phyloP scores from a whole-genome alignment of 2,329 filamentous ascomycete genomes.

The Fonsecaea nubica region DNA sequence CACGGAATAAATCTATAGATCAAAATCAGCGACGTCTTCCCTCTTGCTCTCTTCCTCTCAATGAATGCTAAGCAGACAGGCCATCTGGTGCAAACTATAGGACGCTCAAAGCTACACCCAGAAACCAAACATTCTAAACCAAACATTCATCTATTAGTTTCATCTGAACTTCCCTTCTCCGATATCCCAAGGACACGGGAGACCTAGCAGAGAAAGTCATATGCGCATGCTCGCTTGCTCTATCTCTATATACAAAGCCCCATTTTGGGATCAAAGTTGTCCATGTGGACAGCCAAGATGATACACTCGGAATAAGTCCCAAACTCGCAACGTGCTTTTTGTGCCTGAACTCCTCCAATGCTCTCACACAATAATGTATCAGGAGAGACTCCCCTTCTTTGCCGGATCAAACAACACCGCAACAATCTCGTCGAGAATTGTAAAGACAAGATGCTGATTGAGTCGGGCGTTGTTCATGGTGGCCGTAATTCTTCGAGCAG shows the following conservation, averaged over 20 bases:
- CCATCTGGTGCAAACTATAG: no score
- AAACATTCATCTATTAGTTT: neutral
- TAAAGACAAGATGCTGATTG: slow-evolving; percentile 77
- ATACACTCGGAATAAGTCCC: neutral
- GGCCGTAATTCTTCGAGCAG: slow-evolving; percentile 85
- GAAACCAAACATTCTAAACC: no score
- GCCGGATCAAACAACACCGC: slow-evolving; percentile 64
- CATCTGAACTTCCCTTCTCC: neutral
- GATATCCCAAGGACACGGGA: neutral
- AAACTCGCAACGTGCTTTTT: neutral
- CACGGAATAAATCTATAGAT: no score
- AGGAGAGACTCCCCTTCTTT: slow-evolving; percentile 20
- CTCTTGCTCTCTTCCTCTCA: neutral
- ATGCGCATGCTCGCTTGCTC: neutral
- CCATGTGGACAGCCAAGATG: neutral
- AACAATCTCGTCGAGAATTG: slow-evolving; percentile 73
- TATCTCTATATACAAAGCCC: slow-evolving; percentile 2
- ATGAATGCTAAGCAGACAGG: neutral
- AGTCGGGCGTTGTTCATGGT: slow-evolving; percentile 88
- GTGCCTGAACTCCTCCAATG: neutral
- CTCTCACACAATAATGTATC: neutral
- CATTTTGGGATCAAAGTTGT: neutral
- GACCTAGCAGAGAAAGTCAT: neutral
- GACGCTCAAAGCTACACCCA: no score
- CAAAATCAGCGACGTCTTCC: no score